Conservation (phyloP, 2,329 filamentous ascomycete genomes). For the Capronia epimyces region DNA sequence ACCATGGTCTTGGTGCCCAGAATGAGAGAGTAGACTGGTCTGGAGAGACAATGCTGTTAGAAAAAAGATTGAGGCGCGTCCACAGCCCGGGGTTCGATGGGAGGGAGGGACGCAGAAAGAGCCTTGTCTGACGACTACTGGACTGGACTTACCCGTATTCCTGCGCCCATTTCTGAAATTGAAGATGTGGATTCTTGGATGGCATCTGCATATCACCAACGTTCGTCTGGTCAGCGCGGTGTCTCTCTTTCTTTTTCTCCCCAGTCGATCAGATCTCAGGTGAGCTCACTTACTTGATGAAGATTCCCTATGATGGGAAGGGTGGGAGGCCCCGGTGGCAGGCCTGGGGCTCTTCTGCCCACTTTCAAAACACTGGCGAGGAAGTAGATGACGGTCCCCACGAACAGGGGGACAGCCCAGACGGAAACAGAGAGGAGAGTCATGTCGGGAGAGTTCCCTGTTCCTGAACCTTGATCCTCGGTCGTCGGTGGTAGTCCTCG, state of each 20-base stretch:
- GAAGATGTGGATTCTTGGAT: slow-evolving; percentile 38
- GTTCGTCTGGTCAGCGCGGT: background rate
- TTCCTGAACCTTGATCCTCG: no score
- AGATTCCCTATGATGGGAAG: slow-evolving; percentile 50
- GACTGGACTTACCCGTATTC: no score
- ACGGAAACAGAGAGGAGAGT: no score
- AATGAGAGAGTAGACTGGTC: slow-evolving; percentile 50
- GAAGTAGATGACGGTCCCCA: background rate
- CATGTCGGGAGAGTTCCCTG: no score
- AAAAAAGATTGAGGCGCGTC: no score
- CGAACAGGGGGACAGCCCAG: background rate
- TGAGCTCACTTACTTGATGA: slow-evolving; percentile 34
- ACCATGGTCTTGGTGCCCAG: slow-evolving; percentile 47
- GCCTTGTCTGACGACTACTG: no score
- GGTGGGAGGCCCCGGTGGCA: slow-evolving; percentile 49
- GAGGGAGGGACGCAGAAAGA: no score
- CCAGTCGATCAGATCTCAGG: no score
- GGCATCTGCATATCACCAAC: slow-evolving; percentile 43
- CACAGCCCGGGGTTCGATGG: no score
- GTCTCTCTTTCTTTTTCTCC: no score
- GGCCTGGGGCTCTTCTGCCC: slow-evolving; percentile 24
- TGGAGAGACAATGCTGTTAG: no score
- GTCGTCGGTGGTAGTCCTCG: no score
- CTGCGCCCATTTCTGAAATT: slow-evolving; percentile 50
- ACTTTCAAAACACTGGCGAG: background rate